These are phyloP conservation scores for Apiotrichum sp. DNA, from an alignment of 1,284 basidiomycete genomes.

Conservation along the genomic window DNA sequence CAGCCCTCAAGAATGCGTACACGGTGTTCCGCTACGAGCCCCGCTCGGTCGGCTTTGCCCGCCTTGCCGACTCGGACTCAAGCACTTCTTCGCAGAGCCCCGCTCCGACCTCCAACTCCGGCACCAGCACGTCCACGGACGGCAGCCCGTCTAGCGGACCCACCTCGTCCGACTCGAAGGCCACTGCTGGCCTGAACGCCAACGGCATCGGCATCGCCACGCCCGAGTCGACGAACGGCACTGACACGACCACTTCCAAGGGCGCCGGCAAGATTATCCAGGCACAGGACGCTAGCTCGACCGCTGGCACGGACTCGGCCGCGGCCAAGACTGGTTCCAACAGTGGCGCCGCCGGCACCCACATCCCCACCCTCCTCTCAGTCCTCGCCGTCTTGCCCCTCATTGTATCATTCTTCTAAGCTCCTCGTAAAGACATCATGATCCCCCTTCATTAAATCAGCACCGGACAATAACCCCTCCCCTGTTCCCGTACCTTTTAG, in stretches of 20 bases:
- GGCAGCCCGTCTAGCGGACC: no score
- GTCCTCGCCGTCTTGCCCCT: not conserved
- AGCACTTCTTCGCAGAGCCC: not conserved
- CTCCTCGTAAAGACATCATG: no score
- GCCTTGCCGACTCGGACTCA: slow-evolving; percentile 26
- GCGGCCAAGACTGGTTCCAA: not conserved
- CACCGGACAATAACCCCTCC: no score
- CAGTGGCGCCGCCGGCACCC: not conserved
- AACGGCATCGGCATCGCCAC: no score
- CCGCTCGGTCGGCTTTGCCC: slow-evolving; percentile 74
- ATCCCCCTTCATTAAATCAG: no score
- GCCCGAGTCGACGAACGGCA: no score
- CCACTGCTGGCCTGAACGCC: no score
- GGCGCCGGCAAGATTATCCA: no score
- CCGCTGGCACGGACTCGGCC: not conserved
- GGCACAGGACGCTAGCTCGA: not conserved
- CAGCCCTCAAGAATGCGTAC: slow-evolving; percentile 75
- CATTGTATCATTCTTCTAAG: not conserved
- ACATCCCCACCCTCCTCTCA: not conserved
- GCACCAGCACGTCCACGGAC: not conserved
- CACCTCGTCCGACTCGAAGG: not conserved
- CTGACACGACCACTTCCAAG: not conserved
- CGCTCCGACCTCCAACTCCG: not conserved
- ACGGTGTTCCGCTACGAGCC: slow-evolving; percentile 72
- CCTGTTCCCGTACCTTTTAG: no score